Percentiles rank a stretch among this genome's conserved stretches.
phyloP scores from a whole-genome alignment of 768 basidiomycete species.

The Amanita pseudoporphyria region DNA sequence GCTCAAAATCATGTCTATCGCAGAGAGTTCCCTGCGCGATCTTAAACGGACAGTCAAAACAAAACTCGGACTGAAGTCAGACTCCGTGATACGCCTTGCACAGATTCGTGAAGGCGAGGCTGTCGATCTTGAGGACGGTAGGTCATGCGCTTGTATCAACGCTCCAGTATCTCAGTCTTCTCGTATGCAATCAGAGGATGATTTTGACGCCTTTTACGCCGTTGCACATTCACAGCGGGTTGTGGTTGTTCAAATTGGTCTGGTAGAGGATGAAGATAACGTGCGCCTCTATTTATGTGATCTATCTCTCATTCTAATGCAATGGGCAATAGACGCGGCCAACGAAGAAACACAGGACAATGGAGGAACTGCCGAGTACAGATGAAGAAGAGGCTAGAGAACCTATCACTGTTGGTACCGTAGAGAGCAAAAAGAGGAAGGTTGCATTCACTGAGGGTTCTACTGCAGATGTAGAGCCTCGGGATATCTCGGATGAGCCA shows the following conservation, averaged over 20 bases:
- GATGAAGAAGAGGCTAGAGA: not conserved
- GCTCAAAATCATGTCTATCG: not conserved
- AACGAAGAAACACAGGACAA: not conserved
- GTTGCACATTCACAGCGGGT: conserved; percentile 27
- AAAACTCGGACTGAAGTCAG: conserved; percentile 44
- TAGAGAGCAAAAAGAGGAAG: not conserved
- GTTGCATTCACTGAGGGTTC: conserved; percentile 3
- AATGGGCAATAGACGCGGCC: not conserved
- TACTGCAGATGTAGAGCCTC: not conserved
- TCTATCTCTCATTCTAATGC: not conserved
- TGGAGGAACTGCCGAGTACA: not conserved
- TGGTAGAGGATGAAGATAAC: conserved; percentile 14
- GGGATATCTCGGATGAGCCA: conserved; percentile 7
- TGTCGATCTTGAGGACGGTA: conserved; percentile 75
- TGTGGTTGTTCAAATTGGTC: conserved; percentile 29
- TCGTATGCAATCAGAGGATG: conserved; percentile 44
- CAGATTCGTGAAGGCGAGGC: conserved; percentile 45
- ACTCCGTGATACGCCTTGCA: conserved; percentile 26
- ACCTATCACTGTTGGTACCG: not conserved
- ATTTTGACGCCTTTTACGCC: conserved; percentile 64
- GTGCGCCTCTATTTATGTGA: not conserved
- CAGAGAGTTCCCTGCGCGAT: conserved; percentile 55
- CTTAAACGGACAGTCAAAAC: conserved; percentile 47
- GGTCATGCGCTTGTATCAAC: too few relatives aligned
- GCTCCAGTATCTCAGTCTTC: too few relatives aligned